These are phyloP conservation scores for Triangularia setosa DNA, from an alignment of 2,329 filamentous ascomycete genomes.

Conservation along the genomic window DNA sequence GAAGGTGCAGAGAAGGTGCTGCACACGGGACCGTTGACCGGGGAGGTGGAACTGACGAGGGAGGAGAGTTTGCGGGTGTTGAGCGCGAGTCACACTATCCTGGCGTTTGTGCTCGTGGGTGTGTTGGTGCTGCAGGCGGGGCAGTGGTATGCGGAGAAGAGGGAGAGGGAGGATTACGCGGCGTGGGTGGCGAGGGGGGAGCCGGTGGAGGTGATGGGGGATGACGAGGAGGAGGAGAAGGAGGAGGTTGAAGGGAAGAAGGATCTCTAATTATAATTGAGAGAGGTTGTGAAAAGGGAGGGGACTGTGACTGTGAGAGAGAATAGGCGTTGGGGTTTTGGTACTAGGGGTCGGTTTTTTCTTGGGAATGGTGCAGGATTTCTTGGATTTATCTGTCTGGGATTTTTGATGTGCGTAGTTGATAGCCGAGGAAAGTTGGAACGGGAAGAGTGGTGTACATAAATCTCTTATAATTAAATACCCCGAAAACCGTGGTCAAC, in stretches of 20 bases:
- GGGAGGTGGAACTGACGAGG: slow-evolving; percentile 67
- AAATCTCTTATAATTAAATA: neutral
- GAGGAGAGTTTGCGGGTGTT: slow-evolving; percentile 91
- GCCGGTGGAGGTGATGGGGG: slow-evolving; percentile 21
- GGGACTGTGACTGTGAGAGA: too few species aligned
- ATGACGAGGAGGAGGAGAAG: slow-evolving; percentile 16
- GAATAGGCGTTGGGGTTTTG: neutral
- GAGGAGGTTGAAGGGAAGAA: slow-evolving; percentile 22
- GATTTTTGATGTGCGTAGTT: neutral
- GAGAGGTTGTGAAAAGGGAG: neutral
- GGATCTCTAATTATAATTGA: neutral
- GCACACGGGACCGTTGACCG: slow-evolving; percentile 43
- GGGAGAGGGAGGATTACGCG: slow-evolving; percentile 33
- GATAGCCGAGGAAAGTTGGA: neutral
- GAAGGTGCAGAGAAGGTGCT: neutral
- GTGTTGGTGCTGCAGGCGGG: slow-evolving; percentile 91
- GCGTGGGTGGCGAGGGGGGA: slow-evolving; percentile 19
- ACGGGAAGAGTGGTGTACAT: neutral
- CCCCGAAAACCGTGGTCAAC: too few species aligned
- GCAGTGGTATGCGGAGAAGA: slow-evolving; percentile 94
- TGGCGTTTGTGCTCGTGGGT: slow-evolving; percentile 86
- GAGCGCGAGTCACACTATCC: slow-evolving; percentile 91
- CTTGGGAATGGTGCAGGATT: neutral
- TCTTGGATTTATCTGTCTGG: neutral
- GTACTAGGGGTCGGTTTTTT: neutral